Base-by-base conservation (phyloP, 2,329 filamentous ascomycete species). In the Fusarium sp. region DNA sequence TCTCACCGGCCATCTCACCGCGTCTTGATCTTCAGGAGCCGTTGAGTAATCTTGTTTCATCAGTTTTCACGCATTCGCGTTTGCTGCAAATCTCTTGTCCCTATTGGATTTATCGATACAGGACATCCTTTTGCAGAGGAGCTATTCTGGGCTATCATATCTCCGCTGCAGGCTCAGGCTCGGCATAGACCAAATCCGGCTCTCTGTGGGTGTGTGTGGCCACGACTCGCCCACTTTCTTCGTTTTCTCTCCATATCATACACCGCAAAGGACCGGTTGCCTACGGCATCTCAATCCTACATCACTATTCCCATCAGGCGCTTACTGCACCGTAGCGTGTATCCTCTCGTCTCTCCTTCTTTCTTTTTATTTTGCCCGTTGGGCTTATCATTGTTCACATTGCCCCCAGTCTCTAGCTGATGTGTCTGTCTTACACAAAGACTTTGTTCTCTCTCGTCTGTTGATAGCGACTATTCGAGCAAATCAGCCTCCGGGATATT, bases 181-280 rank as follows among this genome's bases (percentile, higher is more conserved):
- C 51, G 59, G 44, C 58, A 71, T 43, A 63, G 57, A 54, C 71
- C 73, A 66, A 71, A 75, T 75, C 73, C 73, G 73, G 73, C 62
- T 65, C 54, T 56, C 32, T 49, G 57, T 73, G 68, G 61, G 53
- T 42, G 64, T 60, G 57, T 34, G 65, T 59, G 58, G 45, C 54
- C 59, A 42, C 63, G 43, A 66, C 57, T 52, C 54, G 32, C 25
- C 51, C 54, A 54, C 40, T 60, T 59, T 42, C 63, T 46, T 53
- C 44, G 30, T 45, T 49, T 66, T 63, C 61, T 42, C 59, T 32
- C 60, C 53, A 30, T 63, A 47, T 52, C n/a, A 34, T 52, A 52
- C 59, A 32, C 46, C 57, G 32, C 45, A 66, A 49, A 55, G 47
- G 46, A 43, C 34, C 40, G 52, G 60, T 32, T 65, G 46, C 32